A percentile compares a stretch with the other conserved stretches of the same genome.
phyloP scores from a whole-genome alignment of 176 grass and related monocot species.

The Pontederia crassipes region DNA sequence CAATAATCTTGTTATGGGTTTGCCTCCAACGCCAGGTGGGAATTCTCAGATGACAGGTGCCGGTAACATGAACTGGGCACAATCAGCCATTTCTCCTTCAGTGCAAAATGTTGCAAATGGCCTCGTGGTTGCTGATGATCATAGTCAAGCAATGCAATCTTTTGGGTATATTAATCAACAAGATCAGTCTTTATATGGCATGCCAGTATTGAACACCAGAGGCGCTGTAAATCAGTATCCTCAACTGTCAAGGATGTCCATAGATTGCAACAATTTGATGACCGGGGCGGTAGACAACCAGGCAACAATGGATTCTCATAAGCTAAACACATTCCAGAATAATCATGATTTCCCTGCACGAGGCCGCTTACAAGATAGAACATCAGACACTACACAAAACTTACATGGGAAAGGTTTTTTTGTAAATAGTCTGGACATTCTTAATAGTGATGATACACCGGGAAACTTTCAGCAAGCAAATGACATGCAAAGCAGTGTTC shows the following conservation, averaged over 20 bases:
- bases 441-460: neutral
- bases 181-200: slow-evolving; percentile 58
- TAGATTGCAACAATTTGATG: slow-evolving; percentile 44
- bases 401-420: neutral
- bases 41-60: slow-evolving; percentile 43
- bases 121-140: slow-evolving; percentile 44
- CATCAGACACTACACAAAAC: neutral
- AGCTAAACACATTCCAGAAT: slow-evolving; percentile 43
- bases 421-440: neutral
- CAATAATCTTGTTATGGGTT: slow-evolving; percentile 36
- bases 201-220: slow-evolving; percentile 40
- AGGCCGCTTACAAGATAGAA: slow-evolving; percentile 11
- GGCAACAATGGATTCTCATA: slow-evolving; percentile 35
- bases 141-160: slow-evolving; percentile 43
- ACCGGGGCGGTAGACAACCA: slow-evolving; percentile 39
- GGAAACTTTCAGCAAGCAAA: slow-evolving; percentile 10
- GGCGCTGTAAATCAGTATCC: slow-evolving; percentile 57
- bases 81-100: slow-evolving; percentile 37
- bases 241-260: slow-evolving; percentile 58
- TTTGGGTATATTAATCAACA: slow-evolving; percentile 57
- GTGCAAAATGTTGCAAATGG: slow-evolving; percentile 53
- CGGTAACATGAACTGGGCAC: slow-evolving; percentile 54
- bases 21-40: slow-evolving; percentile 25
- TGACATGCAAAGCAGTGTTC: neutral
- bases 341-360: slow-evolving; percentile 32